phyloP scores from a whole-genome alignment of 164 flowering plant species.

The Tetracentron sinense region DNA sequence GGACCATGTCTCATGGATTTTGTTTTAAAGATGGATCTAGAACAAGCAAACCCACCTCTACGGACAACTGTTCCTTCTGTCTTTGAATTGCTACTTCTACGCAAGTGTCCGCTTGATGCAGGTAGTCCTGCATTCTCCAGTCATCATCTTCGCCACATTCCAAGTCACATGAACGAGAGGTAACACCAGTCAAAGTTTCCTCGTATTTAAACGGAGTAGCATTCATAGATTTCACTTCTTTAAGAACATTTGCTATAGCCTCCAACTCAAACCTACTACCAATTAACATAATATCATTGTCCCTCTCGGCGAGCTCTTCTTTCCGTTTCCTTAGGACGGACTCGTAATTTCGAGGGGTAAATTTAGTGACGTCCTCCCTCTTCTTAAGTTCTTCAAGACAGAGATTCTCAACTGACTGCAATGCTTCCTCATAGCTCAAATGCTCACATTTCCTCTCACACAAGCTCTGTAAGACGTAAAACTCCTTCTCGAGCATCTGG shows the following conservation, averaged over 20 bases:
- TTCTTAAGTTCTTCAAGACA: conserved; percentile 80
- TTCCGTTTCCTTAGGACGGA: conserved; percentile 65
- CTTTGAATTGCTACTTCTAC: conserved; percentile 74
- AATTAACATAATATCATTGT: conserved; percentile 35
- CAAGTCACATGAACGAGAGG: conserved; percentile 67
- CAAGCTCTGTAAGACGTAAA: conserved; percentile 58
- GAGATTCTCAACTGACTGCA: conserved; percentile 71
- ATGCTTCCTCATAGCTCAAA: conserved; percentile 73
- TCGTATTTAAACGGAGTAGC: conserved; percentile 62
- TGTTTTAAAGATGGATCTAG: conserved; percentile 4
- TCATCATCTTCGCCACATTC: conserved; percentile 78
- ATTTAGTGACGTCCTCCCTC: conserved; percentile 49
- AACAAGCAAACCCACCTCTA: conserved; percentile 57
- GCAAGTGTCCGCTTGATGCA: conserved; percentile 69
- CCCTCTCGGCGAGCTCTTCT: conserved; percentile 62
- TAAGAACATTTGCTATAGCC: conserved; percentile 64
- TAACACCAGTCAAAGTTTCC: conserved; percentile 50
- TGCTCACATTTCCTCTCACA: conserved; percentile 87
- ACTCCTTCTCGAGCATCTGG: conserved; percentile 65
- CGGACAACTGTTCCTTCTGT: conserved; percentile 72
- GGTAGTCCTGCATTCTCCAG: conserved; percentile 67
- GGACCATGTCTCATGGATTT: conserved; percentile 9
- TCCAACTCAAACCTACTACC: conserved; percentile 70
- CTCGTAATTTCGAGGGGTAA: conserved; percentile 51
- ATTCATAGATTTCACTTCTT: conserved; percentile 69